Base-by-base conservation (phyloP, 768 basidiomycete species). In the Hypsizygus marmoreus region DNA sequence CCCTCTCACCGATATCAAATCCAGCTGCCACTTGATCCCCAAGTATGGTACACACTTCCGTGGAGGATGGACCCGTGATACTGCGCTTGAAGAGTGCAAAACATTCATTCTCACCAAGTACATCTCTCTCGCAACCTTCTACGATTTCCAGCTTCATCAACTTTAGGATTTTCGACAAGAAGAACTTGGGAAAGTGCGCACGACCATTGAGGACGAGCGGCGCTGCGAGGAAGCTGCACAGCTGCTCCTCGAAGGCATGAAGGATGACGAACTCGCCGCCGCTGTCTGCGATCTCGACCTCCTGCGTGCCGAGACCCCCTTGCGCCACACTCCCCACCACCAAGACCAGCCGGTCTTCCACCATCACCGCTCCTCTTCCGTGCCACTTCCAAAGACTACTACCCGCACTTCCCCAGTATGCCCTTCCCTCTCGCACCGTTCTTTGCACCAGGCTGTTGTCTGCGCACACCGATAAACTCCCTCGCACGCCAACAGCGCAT, bases 181-280 rank as follows among this genome's bases (percentile, higher is more conserved):
- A 65, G 37, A 69, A 70, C n/a, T n/a, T n/a, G 57, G 72, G 68
- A 6, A 74, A 73, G 51, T 33, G 49, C 1, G 37, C 49, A 66
- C 59, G 55, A 74, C 70, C 24, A 62, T 72, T 3, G 83, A 80
- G 56, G 83, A 81, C 43, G 78, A 80, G 65, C 80, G 77, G 47
- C 72, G 86, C 6, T 87, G 86, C 61, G 84, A 85, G 45, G 77
- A 80, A 38, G 81, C 87, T 11, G 82, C 85, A 0, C 75, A 77
- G 47, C 64, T 87, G 6, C 67, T 87, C 0, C 71, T 88, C 2
- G 77, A 81, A 33, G 86, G 86, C 2, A 86, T 81, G 65, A 86
- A 85, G 60, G 85, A 85, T 29, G 80, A 82, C 22, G 76, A 84
- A 53, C 77, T 87, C 24, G 82, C 81, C 0, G 74, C 70, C 36